Evolutionary conservation across 805 yeast genomes (phyloP), one percentile per base, ranked within the genome.

Genomic region (Cyberlindnera maclurae): DNA sequence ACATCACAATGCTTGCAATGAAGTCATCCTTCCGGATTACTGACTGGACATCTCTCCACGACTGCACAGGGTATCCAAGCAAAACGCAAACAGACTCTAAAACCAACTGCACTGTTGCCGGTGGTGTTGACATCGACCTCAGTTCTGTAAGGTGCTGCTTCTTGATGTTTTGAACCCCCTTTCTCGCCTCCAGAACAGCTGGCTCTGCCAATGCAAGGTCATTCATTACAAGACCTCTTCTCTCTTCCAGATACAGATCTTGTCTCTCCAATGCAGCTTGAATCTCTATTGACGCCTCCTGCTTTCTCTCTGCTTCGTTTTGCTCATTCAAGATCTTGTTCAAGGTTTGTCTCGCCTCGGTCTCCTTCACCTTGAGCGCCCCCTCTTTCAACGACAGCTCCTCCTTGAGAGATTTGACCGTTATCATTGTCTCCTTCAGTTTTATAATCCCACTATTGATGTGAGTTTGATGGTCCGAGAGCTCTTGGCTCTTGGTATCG

Each of bases 81-180:
- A 90, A 58, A 4, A 74, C 67, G 59, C 96, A 87, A 0, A 90
- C 95, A 3, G 95, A 82, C 51, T 90, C 97, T 65, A 90, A 63
- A 0, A 95, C 79, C 51, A 83, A 57, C 50, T 85, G 87, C 5
- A 90, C 90, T 0, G 93, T 80, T 8, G 77, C 81, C 0, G 97
- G 97, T 0, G 97, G 97, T 43, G 86, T 86, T 6, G 75, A 62
- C 94, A 90, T 84, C 12, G 96, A 80, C 52, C 96, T 66, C 22
- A 90, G 65, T 59, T 90, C 97, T 1, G 95, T 84, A 31, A 90
- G 65, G 53, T 90, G 97, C 43, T 85, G 94, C 56, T 90, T 90
- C 59, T 88, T 87, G 44, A 90, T 90, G 50, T 86, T 83, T 47
- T 83, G 82, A n/a, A 90, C 97, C 12, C 96, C 95, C 43, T 73